Base-by-base conservation (phyloP, 805 yeast genomes). In the Wickerhamiella alocasiicola region DNA sequence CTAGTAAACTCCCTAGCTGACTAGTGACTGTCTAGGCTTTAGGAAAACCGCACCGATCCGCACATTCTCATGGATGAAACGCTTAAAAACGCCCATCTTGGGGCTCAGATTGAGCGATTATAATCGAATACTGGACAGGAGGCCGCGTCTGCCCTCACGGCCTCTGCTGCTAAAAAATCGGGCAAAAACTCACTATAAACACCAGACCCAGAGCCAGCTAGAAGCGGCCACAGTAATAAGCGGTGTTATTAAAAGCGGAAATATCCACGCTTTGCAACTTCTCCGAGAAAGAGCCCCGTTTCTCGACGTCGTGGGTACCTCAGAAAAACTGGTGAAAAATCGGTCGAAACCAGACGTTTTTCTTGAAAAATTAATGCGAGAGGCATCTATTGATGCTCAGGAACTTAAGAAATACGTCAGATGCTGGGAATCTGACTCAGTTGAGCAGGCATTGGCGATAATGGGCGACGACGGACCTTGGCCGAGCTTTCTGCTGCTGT, bases 401-500 rank as follows among this genome's bases (percentile, higher is more conserved):
- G n/a, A n/a, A n/a, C n/a, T n/a, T n/a, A n/a, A n/a, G n/a, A n/a
- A n/a, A n/a, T n/a, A n/a, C 9, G 26, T 23, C 11, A 11, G 11
- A 7, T 23, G 26, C 26, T 23, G 26, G 26, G 11, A 23, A 23
- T 7, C 26, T 11, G 11, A 23, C 7, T 7, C 26, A 11, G 27
- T 32, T 4, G 26, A 19, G 18, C 16, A 32, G 7, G 36, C 36
- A 11, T 26, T 32, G 9, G 59, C 43, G 21, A 24, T 18, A 15
- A 49, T 52, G 45, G n/a, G n/a, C n/a, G 32, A 37, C 5, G 43
- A 32, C 32, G 13, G 34, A 7, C 11, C 13, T 5, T 56, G 61
- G 61, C 60, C 62, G 5, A 41, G 39, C 12, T 55, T 55, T 32
- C 41, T 57, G 25, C 36, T 52, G 16, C 38, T 50, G 6, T 49